Conservation (phyloP, 78 protist species). For the Dictyostelium purpureum region DNA sequence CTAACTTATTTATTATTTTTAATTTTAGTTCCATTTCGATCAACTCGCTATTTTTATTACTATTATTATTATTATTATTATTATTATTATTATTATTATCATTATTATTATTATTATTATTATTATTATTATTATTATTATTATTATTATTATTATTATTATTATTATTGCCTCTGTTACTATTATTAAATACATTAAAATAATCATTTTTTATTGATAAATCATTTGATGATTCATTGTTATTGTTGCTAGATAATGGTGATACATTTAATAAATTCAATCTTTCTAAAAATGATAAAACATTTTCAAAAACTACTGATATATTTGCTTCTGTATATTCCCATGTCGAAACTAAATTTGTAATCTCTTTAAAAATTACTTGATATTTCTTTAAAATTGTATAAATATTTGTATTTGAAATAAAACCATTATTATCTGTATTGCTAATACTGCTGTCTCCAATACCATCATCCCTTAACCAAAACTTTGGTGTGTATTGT, state of each 20-base stretch:
- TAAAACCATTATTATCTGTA: neutral
- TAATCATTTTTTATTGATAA: neutral
- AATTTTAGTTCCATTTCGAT: neutral
- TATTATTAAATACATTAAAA: neutral
- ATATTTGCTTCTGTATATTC: neutral
- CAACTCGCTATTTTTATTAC: neutral
- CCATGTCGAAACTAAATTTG: neutral
- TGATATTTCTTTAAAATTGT: conserved; percentile 9
- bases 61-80: neutral
- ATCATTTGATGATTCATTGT: neutral
- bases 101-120: neutral
- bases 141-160: neutral
- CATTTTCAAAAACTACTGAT: neutral
- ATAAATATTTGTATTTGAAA: neutral
- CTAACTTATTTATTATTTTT: conserved; percentile 3
- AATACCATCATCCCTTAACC: neutral
- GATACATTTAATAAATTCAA: neutral
- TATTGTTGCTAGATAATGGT: neutral
- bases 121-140: neutral
- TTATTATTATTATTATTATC: neutral
- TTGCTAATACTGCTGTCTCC: neutral
- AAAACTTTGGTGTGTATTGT: no score
- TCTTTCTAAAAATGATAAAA: conserved; percentile 13
- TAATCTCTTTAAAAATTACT: neutral
- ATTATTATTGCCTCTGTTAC: neutral